Evolutionary conservation across 768 basidiomycete species (phyloP).

Genomic region (Kockovaella imperatae): DNA sequence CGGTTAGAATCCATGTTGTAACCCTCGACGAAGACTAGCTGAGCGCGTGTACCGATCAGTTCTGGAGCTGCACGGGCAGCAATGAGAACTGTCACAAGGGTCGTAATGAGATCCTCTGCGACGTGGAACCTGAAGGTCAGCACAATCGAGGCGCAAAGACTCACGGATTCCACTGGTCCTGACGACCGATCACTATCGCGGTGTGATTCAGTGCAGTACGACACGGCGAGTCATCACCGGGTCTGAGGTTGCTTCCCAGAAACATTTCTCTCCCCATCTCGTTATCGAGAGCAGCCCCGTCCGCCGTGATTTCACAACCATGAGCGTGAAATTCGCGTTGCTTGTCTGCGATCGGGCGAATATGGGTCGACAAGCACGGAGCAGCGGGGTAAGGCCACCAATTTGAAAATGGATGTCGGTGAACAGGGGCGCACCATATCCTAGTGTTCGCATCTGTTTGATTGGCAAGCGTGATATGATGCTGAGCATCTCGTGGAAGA

Average conservation of each 20-base stretch:
- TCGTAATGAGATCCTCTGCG: constrained; percentile 41
- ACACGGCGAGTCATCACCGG: constrained; percentile 6
- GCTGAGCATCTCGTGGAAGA: background rate
- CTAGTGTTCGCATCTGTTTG: constrained; percentile 4
- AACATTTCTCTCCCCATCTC: constrained; percentile 36
- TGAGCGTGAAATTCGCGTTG: constrained; percentile 5
- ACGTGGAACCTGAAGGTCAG: constrained; percentile 31
- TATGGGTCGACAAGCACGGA: constrained; percentile 27
- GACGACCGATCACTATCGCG: constrained; percentile 29
- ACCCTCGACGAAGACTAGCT: constrained; percentile 36
- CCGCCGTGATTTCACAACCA: constrained; percentile 19
- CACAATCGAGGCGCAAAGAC: background rate
- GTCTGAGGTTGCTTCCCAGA: constrained; percentile 18
- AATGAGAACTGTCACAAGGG: constrained; percentile 32
- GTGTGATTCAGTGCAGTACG: constrained; percentile 20
- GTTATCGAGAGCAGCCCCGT: constrained; percentile 14
- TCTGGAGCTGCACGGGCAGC: constrained; percentile 17
- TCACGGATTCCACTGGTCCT: constrained; percentile 41
- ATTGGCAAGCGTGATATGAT: background rate
- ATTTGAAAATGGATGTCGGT: constrained; percentile 14
- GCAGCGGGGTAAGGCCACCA: constrained; percentile 42
- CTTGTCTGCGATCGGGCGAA: constrained; percentile 13
- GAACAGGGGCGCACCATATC: constrained; percentile 27
- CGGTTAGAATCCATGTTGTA: constrained; percentile 37
- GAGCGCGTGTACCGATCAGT: constrained; percentile 18